Conservation (phyloP, 2,329 filamentous ascomycete species). For the Neonectria hederae region DNA sequence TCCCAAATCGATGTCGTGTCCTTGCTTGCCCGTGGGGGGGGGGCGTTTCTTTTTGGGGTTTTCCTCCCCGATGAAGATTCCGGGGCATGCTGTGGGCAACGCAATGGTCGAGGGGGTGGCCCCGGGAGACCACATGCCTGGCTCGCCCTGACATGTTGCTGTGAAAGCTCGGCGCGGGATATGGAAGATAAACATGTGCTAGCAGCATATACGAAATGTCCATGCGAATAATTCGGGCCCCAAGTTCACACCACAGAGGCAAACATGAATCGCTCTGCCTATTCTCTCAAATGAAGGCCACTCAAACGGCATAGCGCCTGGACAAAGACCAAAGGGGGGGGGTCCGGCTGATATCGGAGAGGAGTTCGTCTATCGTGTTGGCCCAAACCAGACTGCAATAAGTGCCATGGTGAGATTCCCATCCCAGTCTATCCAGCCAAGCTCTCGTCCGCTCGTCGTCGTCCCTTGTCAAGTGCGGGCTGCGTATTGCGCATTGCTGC, state of each 20-base stretch:
- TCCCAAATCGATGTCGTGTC: constrained; percentile 10
- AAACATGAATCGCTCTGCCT: not conserved
- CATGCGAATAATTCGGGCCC: not conserved
- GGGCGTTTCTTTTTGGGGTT: constrained; percentile 4
- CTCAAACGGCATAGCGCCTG: constrained; percentile 14
- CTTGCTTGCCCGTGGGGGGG: constrained; percentile 10
- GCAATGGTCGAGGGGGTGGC: not conserved
- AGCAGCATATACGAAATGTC: constrained; percentile 1
- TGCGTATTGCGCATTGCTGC: constrained; percentile 20
- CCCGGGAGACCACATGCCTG: constrained; percentile 4
- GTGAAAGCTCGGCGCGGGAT: not conserved
- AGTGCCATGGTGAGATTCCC: constrained; percentile 3
- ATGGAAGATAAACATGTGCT: not conserved
- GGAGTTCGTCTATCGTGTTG: constrained; percentile 18
- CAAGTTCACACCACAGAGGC: not conserved
- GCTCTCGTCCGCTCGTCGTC: not conserved
- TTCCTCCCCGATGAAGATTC: constrained; percentile 5
- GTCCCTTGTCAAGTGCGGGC: constrained; percentile 7
- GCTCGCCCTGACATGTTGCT: not conserved
- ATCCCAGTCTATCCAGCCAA: constrained; percentile 2
- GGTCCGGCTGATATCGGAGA: constrained; percentile 26
- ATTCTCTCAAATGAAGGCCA: not conserved
- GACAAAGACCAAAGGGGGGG: constrained; percentile 1
- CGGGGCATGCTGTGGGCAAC: constrained; percentile 8
- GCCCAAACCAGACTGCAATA: constrained; percentile 1